Base-by-base conservation (phyloP, 2,329 filamentous ascomycete species). In the Penicillium vulpinum region DNA sequence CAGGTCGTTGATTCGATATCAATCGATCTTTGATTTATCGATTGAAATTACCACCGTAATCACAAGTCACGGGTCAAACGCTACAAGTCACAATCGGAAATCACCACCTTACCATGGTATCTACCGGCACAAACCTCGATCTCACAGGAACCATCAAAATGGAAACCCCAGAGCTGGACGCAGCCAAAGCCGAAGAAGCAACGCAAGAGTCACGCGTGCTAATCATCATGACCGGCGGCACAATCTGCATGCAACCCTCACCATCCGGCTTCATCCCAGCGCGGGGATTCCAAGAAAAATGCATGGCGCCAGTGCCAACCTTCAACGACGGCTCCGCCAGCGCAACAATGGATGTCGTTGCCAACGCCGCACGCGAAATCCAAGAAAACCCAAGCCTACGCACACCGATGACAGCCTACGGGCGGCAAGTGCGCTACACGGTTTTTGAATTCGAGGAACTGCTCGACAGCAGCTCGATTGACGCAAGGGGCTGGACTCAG, bases 231-330 rank as follows among this genome's bases (percentile, higher is more conserved):
- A 96, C 92, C 13, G 92, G 90, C 71, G 77, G 73, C 53, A 77
- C 75, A n/a, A 96, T 96, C 68, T 96, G 91, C 77, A 96, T 97
- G 92, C 86, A 88, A 70, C 88, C 87, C 53, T 91, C 91, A 10
- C 83, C 84, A 9, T 85, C 91, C 63, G 92, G 92, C 1, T 85
- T 96, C 52, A 82, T 94, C 35, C 92, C 92, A 6, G 89, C 90
- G 54, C 80, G 85, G 66, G 88, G 89, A 4, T 96, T 97, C 71
- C 80, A 96, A 43, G 85, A 94, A 67, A 86, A 86, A 63, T 91
- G 91, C 67, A 88, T 97, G 80, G 88, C 89, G 4, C 89, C 89
- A 9, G 83, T 90, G 31, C 90, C 90, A 2, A 89, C 88, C 1
- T 96, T 96, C 80, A 95, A 96, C 72, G 92, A 96, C 73, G 81